phyloP scores from a whole-genome alignment of 2,329 filamentous ascomycete species.

The Alternaria brassicae region DNA sequence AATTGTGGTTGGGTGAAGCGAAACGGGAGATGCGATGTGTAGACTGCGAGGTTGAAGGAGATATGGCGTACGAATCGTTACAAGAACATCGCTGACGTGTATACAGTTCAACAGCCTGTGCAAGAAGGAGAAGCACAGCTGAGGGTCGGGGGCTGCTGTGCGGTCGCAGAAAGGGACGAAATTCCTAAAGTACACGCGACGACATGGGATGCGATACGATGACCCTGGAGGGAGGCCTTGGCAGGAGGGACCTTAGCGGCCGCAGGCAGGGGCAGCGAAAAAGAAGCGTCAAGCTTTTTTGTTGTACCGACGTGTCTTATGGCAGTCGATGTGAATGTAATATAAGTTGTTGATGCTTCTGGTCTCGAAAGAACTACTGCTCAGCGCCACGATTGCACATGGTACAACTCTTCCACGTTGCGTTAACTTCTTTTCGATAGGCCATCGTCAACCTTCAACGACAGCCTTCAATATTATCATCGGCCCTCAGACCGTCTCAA shows the following conservation, averaged over 20 bases:
- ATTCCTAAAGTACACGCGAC: constrained; percentile 21
- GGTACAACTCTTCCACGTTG: constrained; percentile 9
- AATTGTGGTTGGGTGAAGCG: constrained; percentile 10
- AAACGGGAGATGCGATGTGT: constrained; percentile 33
- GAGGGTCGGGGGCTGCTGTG: constrained; percentile 3
- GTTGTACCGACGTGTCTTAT: background rate
- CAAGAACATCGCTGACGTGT: constrained; percentile 23
- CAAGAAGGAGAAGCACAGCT: background rate
- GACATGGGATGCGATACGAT: constrained; percentile 22
- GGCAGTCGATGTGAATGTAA: background rate
- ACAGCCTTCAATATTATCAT: background rate
- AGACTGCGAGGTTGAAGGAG: constrained; percentile 2
- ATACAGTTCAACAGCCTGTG: background rate
- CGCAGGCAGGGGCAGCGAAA: constrained; percentile 3
- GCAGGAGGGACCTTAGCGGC: constrained; percentile 23
- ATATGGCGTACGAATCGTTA: constrained; percentile 17
- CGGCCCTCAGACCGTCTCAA: background rate
- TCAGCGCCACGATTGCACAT: constrained; percentile 3
- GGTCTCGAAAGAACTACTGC: background rate
- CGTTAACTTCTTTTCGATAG: background rate
- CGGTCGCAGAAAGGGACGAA: constrained; percentile 22
- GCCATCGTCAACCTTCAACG: background rate
- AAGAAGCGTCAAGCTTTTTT: background rate
- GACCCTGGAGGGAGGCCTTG: constrained; percentile 12
- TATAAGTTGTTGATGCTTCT: background rate